Conservation (phyloP, 495 filamentous ascomycete genomes). For the Neurospora cerealis region DNA sequence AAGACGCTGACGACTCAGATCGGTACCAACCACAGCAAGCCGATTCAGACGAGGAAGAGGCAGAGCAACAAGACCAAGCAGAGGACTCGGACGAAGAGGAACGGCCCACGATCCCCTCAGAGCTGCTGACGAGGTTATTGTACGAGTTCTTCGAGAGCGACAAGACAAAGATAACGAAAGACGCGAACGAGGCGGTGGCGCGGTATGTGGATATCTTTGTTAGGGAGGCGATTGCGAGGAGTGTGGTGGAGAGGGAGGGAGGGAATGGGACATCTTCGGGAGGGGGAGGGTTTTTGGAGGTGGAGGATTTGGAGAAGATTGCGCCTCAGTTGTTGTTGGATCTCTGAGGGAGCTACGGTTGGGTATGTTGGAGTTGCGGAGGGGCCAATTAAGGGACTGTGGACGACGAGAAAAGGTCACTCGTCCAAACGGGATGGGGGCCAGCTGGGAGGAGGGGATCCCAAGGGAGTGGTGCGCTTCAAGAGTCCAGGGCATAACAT, state of each 20-base stretch:
- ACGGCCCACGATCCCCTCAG: constrained; percentile 51
- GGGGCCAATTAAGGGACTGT: too few species aligned
- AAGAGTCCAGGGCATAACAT: too few species aligned
- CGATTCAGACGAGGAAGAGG: constrained; percentile 15
- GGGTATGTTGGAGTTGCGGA: too few species aligned
- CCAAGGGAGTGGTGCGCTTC: too few species aligned
- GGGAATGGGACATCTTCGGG: constrained; percentile 79
- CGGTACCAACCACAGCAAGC: constrained; percentile 5
- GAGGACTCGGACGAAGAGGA: constrained; percentile 23
- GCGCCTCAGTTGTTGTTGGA: constrained; percentile 85
- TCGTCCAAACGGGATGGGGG: too few species aligned
- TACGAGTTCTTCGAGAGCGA: constrained; percentile 67
- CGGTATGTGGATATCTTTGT: constrained; percentile 93
- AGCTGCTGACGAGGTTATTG: constrained; percentile 63
- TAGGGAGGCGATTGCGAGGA: constrained; percentile 78
- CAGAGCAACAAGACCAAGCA: constrained; percentile 6
- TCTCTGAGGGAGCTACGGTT: too few species aligned
- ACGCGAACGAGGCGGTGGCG: constrained; percentile 67
- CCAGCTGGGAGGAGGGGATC: too few species aligned
- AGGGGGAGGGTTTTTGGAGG: constrained; percentile 63
- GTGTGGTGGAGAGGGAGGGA: constrained; percentile 56
- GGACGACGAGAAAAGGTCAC: too few species aligned
- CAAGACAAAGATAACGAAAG: constrained; percentile 64
- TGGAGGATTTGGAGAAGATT: constrained; percentile 84
- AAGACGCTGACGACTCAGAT: background rate